phyloP scores from a whole-genome alignment of 257 asterid genomes.

The Marsdenia floribunda region DNA sequence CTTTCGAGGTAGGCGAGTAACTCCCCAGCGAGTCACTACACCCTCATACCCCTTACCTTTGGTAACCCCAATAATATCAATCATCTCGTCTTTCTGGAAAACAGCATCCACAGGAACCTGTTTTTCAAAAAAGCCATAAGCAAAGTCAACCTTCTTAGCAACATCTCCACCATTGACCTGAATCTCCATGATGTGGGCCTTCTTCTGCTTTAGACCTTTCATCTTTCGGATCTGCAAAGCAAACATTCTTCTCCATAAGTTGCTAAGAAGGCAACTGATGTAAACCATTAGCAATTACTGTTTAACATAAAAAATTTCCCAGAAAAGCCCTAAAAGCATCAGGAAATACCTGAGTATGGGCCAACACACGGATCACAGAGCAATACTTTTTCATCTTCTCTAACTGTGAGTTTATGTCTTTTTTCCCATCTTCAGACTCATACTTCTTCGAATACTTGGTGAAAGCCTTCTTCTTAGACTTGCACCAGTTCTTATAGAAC shows the following conservation, averaged over 20 bases:
- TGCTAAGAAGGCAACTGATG: background rate
- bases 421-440: slow-evolving; percentile 59
- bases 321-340: background rate
- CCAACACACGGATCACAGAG: slow-evolving; percentile 60
- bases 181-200: slow-evolving; percentile 82
- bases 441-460: slow-evolving; percentile 57
- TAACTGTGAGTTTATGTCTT: slow-evolving; percentile 51
- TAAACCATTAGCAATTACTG: too few relatives aligned
- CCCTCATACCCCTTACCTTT: slow-evolving; percentile 87
- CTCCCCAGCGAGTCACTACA: slow-evolving; percentile 95
- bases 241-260: background rate
- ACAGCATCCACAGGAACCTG: slow-evolving; percentile 77
- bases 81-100: slow-evolving; percentile 89
- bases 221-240: slow-evolving; percentile 55
- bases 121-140: slow-evolving; percentile 67
- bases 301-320: background rate
- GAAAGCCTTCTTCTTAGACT: slow-evolving; percentile 71
- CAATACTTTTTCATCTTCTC: slow-evolving; percentile 74
- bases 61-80: slow-evolving; percentile 75
- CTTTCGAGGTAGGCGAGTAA: slow-evolving; percentile 81
- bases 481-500: slow-evolving; percentile 76
- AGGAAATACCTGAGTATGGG: slow-evolving; percentile 66
- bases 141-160: slow-evolving; percentile 69
- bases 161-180: slow-evolving; percentile 78
- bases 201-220: slow-evolving; percentile 85